Evolutionary conservation across 2,329 filamentous ascomycete genomes (phyloP).

Genomic region (Colletotrichum viniferum): DNA sequence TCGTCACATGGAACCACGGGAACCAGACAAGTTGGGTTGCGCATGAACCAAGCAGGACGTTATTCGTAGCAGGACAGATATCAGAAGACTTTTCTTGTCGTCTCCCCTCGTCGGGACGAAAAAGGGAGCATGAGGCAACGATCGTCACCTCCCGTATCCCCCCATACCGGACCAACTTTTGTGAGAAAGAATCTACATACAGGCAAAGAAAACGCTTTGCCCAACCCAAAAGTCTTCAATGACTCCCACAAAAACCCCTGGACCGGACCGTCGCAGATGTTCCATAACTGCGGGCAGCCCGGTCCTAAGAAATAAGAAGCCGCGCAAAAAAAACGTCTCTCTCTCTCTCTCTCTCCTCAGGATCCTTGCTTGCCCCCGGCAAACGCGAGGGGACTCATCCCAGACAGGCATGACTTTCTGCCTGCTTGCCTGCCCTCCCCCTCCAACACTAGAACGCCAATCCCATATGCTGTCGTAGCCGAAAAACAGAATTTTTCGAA

Average conservation of each 20-base stretch:
- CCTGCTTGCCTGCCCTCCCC: not conserved
- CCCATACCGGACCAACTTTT: not conserved
- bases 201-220: conserved; percentile 1
- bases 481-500: not conserved
- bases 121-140: not conserved
- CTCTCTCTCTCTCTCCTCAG: not conserved
- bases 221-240: not conserved
- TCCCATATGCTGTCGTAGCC: conserved; percentile 17
- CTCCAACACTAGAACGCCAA: conserved; percentile 3
- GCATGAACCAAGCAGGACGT: not conserved
- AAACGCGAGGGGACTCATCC: not conserved
- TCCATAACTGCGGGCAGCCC: not conserved
- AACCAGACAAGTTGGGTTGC: not conserved
- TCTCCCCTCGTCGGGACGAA: not conserved
- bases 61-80: conserved; percentile 1
- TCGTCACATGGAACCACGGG: not conserved
- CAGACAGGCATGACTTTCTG: not conserved
- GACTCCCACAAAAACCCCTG: not conserved
- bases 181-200: not conserved
- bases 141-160: not conserved
- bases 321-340: not conserved
- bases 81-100: not conserved
- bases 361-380: not conserved
- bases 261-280: not conserved
- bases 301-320: not conserved